Base-by-base conservation (phyloP, 495 filamentous ascomycete genomes). In the Penicillium ochrochloron region DNA sequence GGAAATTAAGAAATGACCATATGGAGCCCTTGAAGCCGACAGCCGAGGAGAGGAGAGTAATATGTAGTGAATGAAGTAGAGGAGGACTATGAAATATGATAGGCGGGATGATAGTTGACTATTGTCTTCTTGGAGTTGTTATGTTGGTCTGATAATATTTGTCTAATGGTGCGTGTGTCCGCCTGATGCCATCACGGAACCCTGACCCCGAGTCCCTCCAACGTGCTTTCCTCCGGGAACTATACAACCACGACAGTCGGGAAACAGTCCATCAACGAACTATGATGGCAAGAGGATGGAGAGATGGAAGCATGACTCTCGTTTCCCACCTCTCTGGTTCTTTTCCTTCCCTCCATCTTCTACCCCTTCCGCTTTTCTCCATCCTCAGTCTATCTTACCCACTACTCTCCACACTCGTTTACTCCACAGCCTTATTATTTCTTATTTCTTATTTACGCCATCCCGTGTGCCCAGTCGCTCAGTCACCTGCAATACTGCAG, bases 381-480 rank as follows among this genome's bases (percentile, higher is more conserved):
- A 46, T 21, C 3, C 31, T 19, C 44, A 44, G n/a, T 44, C 41
- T 7, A 44, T 55, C 34, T 39, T 57, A n/a, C 34, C 5, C 31
- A 33, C 25, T 27, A 27, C 14, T 5, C 17, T 17, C 31, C 19
- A 55, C 50, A 34, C 23, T 27, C 57, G 51, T 60, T 60, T 37
- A 46, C 64, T 68, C 70, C 70, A 65, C 68, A 73, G 44, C 19
- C 44, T 48, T 48, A 48, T 48, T 48, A 33, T 33, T 25, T n/a
- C 12, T 52, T 29, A 52, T 52, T 70, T 61, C 63, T 68, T 70
- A 72, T 72, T 72, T 72, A 31, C 68, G 66, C 68, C 63, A 68
- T 70, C 56, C 63, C 52, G 56, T 66, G 61, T 66, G 51, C 53
- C 60, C 65, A 46, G 51, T 73, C 68, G 58, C 54, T 62, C 67